These are phyloP conservation scores for Tephrocybe sp. DNA, from an alignment of 768 basidiomycete species.

Conservation along the genomic window DNA sequence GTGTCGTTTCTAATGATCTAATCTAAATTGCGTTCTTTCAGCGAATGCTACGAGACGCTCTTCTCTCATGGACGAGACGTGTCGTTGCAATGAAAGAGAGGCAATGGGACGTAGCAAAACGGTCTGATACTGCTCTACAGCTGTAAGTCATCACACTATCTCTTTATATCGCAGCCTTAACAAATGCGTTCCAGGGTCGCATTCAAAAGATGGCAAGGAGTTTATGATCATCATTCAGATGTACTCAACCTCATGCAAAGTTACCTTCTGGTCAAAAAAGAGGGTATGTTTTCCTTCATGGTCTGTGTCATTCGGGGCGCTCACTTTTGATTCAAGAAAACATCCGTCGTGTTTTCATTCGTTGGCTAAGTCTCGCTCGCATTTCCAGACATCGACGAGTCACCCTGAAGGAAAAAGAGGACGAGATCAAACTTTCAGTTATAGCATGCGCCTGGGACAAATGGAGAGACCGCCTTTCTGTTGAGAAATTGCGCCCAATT, in stretches of 20 bases:
- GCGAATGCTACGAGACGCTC: constrained; percentile 47
- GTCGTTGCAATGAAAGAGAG: constrained; percentile 73
- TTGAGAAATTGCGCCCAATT: constrained; percentile 61
- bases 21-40: constrained; percentile 21
- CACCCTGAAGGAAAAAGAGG: constrained; percentile 57
- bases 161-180: constrained; percentile 1
- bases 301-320: not conserved
- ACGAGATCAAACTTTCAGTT: constrained; percentile 51
- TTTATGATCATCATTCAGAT: constrained; percentile 62
- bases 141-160: constrained; percentile 22
- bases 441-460: constrained; percentile 68
- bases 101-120: constrained; percentile 62
- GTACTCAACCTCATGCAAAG: constrained; percentile 81
- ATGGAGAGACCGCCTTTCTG: constrained; percentile 73
- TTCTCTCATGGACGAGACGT: constrained; percentile 67
- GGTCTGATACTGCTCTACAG: constrained; percentile 28
- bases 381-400: constrained; percentile 59
- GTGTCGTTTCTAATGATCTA: not conserved
- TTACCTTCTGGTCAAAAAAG: constrained; percentile 74
- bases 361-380: constrained; percentile 64
- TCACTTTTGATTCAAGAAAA: constrained; percentile 42
- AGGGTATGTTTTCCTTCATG: constrained; percentile 44
- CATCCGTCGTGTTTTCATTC: constrained; percentile 63
- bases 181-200: constrained; percentile 37
- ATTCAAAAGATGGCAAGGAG: constrained; percentile 68